phyloP scores from a whole-genome alignment of 495 filamentous ascomycete species.

The Aspergillus bertholletiae region DNA sequence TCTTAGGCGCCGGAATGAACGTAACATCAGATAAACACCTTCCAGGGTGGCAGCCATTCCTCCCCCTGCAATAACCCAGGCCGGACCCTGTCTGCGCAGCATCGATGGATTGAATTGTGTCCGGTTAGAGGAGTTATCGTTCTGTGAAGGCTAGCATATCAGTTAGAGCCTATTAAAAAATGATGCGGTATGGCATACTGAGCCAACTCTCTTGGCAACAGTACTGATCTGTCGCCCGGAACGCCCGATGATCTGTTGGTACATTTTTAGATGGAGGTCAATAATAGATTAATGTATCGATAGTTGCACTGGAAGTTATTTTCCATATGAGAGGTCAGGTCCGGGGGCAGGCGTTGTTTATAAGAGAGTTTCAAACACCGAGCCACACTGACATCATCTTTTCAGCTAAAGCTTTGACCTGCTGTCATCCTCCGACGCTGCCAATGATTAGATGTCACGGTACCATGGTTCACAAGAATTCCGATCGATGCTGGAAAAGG shows the following conservation, averaged over 20 bases:
- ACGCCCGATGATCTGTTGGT: slow-evolving; percentile 14
- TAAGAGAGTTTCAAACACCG: background rate
- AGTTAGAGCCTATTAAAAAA: background rate
- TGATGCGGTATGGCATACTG: slow-evolving; percentile 5
- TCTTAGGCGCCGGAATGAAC: slow-evolving; percentile 26
- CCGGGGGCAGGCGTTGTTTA: background rate
- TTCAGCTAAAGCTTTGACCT: background rate
- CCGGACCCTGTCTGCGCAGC: slow-evolving; percentile 27
- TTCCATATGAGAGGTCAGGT: background rate
- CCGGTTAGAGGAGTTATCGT: background rate
- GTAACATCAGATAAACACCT: slow-evolving; percentile 27
- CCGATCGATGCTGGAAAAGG: too few relatives aligned
- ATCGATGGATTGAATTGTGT: slow-evolving; percentile 14
- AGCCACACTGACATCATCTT: background rate
- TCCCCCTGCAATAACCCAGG: slow-evolving; percentile 29
- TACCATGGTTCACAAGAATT: too few relatives aligned
- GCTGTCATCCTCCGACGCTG: too few relatives aligned
- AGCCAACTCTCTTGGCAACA: slow-evolving; percentile 6
- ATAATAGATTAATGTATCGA: background rate
- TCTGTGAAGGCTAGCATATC: background rate
- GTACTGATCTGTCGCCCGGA: slow-evolving; percentile 6
- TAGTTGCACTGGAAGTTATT: background rate
- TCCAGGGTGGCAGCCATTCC: slow-evolving; percentile 29
- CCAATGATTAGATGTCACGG: too few relatives aligned
- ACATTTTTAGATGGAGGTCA: slow-evolving; percentile 2